Evolutionary conservation across 306 rosid species (phyloP), one percentile per base, ranked within the genome.

Genomic region (Prunus mume): DNA sequence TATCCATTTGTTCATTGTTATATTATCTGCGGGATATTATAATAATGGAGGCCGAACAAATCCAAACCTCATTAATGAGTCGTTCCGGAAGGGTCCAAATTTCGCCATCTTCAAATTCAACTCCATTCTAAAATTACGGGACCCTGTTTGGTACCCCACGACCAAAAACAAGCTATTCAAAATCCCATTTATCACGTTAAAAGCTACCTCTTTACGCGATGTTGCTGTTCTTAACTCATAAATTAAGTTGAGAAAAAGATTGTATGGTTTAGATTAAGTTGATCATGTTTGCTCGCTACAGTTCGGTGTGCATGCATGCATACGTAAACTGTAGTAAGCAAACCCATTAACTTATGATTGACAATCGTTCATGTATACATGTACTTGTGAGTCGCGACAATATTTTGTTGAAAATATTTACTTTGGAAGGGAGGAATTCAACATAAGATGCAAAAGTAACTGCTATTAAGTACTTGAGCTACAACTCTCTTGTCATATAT

Each of bases 121-220:
- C 82, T 79, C 27, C 51, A 66, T 68, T 78, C 83, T 73, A 67
- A 81, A 84, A 84, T 86, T 76, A 84, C 24, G 90, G 91, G 73
- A 80, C 76, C 46, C 74, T 87, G 86, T 76, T 69, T 55, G 76
- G 73, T 83, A 63, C 84, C 85, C 47, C 64, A 47, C 81, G 22
- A 45, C 91, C 87, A 80, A 85, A 63, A 28, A 12, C 71, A 74
- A 66, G 63, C 71, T 55, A 41, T 69, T 68, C 50, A 73, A 78
- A 49, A 84, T 68, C 41, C 72, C 72, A 73, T 75, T 74, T 66
- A 63, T 69, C 67, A 68, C 71, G 73, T 77, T 70, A 49, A 67
- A 61, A 3, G 14, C 49, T 32, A 18, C 19, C 57, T 51, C 0
- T 17, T 9, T 38, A 38, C 9, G 7, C 19, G 22, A 38, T 51